A percentile compares a stretch with the other conserved stretches of the same genome.
These are phyloP conservation scores for Gastrolobium bilobum DNA, from an alignment of 306 rosid genomes.

Conservation along the genomic window DNA sequence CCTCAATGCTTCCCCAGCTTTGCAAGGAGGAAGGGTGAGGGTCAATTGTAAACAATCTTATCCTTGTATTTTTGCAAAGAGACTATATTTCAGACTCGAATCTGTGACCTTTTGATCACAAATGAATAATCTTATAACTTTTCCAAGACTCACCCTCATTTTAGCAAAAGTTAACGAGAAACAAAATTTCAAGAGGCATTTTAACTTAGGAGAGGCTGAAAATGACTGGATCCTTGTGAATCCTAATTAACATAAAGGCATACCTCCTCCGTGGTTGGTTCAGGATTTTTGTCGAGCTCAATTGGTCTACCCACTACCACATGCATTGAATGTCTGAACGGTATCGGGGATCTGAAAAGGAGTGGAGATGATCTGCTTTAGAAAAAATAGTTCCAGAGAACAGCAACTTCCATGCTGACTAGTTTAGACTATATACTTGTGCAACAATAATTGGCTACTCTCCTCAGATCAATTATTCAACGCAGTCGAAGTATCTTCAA, in stretches of 20 bases:
- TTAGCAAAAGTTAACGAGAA: not conserved
- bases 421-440: constrained; percentile 17
- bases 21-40: too few species aligned
- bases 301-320: constrained; percentile 92
- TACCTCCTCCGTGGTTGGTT: constrained; percentile 72
- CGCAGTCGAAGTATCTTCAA: not conserved
- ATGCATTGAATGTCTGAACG: constrained; percentile 75
- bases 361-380: constrained; percentile 1
- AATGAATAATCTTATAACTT: too few species aligned
- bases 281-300: constrained; percentile 71
- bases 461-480: constrained; percentile 27
- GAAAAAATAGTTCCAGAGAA: not conserved
- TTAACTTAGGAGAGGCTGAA: not conserved
- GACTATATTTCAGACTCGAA: too few species aligned
- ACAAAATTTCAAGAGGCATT: not conserved
- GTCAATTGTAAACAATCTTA: too few species aligned
- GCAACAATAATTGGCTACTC: constrained; percentile 28
- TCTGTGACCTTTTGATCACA: too few species aligned
- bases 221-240: constrained; percentile 33
- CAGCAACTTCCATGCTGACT: constrained; percentile 22
- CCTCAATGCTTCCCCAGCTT: too few species aligned
- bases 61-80: too few species aligned
- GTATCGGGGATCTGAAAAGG: constrained; percentile 79
- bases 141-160: too few species aligned
- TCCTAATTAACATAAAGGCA: constrained; percentile 33